These are phyloP conservation scores for Phialemonium atrogriseum DNA, from an alignment of 2,329 filamentous ascomycete species.

Conservation along the genomic window DNA sequence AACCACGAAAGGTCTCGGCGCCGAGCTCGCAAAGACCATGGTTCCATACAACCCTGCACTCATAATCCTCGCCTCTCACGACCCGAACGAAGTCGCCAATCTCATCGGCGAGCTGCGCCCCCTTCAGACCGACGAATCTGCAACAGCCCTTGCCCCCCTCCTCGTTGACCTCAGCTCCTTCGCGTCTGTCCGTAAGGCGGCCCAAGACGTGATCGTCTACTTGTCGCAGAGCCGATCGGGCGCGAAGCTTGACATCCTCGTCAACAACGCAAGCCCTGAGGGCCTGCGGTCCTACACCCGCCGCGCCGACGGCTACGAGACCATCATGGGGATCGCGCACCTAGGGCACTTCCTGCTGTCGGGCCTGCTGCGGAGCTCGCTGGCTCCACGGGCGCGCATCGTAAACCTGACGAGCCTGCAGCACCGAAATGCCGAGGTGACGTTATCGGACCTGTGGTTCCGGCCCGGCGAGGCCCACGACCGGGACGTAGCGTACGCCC, in stretches of 20 bases:
- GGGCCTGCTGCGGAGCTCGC: neutral
- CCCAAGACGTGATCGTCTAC: neutral
- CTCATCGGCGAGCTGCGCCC: neutral
- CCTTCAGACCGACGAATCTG: neutral
- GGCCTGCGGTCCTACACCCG: neutral
- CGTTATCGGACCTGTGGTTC: neutral
- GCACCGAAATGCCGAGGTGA: neutral
- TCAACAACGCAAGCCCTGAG: neutral
- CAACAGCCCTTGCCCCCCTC: neutral
- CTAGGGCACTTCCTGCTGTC: neutral
- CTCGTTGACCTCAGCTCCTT: neutral
- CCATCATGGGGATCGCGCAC: neutral
- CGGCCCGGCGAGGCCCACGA: neutral
- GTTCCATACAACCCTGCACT: neutral
- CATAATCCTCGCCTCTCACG: neutral
- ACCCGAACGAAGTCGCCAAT: neutral
- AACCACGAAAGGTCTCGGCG: neutral
- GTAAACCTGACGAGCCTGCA: neutral
- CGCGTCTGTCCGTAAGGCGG: neutral
- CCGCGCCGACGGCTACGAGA: neutral
- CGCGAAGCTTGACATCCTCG: neutral
- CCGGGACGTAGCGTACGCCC: neutral
- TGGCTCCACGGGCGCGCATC: neutral
- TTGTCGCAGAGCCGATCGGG: neutral
- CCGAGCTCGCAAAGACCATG: neutral